Percentiles rank a stretch among this genome's conserved stretches.
phyloP scores from a whole-genome alignment of 2,329 filamentous ascomycete genomes.

The Waltergamsia citrina region DNA sequence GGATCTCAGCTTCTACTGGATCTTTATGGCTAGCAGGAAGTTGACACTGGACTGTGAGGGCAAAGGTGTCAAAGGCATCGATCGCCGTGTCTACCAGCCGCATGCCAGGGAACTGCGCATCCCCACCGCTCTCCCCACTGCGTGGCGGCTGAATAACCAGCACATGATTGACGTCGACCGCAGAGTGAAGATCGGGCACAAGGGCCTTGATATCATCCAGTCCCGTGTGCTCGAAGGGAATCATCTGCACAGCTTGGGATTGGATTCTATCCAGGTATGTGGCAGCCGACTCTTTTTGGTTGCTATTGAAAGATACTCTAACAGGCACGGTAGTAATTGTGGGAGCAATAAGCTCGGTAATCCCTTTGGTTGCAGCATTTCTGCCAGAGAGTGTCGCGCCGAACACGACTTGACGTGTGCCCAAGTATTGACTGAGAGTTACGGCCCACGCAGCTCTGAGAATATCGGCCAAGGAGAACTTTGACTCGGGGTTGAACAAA shows the following conservation, averaged over 20 bases:
- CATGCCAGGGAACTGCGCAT: constrained; percentile 2
- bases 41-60: constrained; percentile 4
- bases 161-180: constrained; percentile 4
- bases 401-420: constrained; percentile 5
- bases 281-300: background rate
- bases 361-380: constrained; percentile 3
- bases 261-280: constrained; percentile 8
- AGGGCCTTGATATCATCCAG: constrained; percentile 8
- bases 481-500: constrained; percentile 1
- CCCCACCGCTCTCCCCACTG: constrained; percentile 1
- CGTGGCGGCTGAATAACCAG: constrained; percentile 3
- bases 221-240: constrained; percentile 13
- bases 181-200: constrained; percentile 2
- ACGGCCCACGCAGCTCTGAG: constrained; percentile 8
- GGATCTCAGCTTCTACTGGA: constrained; percentile 4
- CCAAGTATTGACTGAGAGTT: background rate
- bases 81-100: constrained; percentile 3
- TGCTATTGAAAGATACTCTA: constrained; percentile 2
- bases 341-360: constrained; percentile 4
- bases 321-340: constrained; percentile 6
- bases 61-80: constrained; percentile 6
- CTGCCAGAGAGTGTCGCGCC: constrained; percentile 5
- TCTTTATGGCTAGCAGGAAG: constrained; percentile 1
- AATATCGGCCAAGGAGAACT: constrained; percentile 3
- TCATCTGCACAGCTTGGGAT: constrained; percentile 11